Evolutionary conservation across 768 basidiomycete genomes (phyloP), one percentile per base, ranked within the genome.

Genomic region (Rhizopogon sp.): DNA sequence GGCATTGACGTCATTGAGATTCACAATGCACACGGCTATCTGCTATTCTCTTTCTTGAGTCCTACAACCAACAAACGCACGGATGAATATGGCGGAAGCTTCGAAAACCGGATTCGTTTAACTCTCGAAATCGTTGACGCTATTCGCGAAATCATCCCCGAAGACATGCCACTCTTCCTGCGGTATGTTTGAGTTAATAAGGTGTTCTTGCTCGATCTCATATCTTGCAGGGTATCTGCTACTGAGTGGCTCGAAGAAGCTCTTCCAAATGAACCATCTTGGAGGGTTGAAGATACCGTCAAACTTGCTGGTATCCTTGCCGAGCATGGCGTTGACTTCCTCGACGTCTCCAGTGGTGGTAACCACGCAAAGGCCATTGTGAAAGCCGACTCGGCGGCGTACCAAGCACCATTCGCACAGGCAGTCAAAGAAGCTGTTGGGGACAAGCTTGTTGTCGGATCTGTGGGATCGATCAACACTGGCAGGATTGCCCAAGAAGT

Each of bases 341-440:
- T 93, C 44, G 90, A 93, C 60, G 79, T 88, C 37, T 86, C 84
- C 4, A 76, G 77, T 0, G 88, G 83, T 3, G 91, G 89, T 1
- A 80, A 77, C 50, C 71, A 76, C 55, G 64, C 75, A 1, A 60
- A 63, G 42, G 80, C 81, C 55, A 35, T 55, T 4, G 10, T 62
- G 6, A 64, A 60, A 16, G 13, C 14, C 1, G 58, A 56, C 1
- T n/a, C n/a, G 28, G 8, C 67, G 7, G 75, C 74, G 2, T 83
- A 78, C 58, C 83, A 90, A 70, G 79, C 83, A 0, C 80, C 74
- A 0, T 81, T 83, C 55, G 78, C 83, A 0, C 72, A 74, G n/a
- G 75, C 75, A 7, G 79, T 81, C 52, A 80, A 82, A 62, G 67
- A 76, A 45, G 76, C 68, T 6, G 69, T 71, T 29, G 77, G 78